Percentiles rank a stretch among this genome's conserved stretches.
phyloP scores from a whole-genome alignment of 768 basidiomycete species.

The Collybia nuda region DNA sequence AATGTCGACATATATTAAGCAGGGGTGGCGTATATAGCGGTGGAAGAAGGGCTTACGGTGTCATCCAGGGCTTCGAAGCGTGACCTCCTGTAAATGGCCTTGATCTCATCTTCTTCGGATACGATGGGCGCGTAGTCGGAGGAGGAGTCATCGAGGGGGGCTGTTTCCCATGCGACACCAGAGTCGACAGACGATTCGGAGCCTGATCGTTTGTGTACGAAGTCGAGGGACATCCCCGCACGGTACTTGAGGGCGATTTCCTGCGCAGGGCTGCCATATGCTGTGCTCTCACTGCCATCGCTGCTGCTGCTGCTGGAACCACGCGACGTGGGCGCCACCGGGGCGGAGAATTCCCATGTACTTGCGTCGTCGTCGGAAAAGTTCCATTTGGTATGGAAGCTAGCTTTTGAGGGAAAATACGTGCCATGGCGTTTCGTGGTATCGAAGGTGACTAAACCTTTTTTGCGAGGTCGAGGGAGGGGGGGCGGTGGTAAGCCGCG shows the following conservation, averaged over 20 bases:
- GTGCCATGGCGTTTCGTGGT: conserved; percentile 31
- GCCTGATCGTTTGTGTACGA: conserved; percentile 13
- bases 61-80: conserved; percentile 33
- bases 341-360: conserved; percentile 35
- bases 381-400: conserved; percentile 18
- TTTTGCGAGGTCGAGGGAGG: neutral
- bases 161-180: conserved; percentile 14
- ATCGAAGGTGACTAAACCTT: conserved; percentile 9
- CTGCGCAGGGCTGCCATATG: conserved; percentile 36
- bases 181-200: conserved; percentile 7
- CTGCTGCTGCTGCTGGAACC: conserved; percentile 23
- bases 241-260: conserved; percentile 36
- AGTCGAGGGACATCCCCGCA: conserved; percentile 27
- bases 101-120: conserved; percentile 17
- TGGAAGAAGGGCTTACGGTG: conserved; percentile 33
- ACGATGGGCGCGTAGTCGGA: conserved; percentile 12
- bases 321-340: conserved; percentile 20
- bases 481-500: neutral
- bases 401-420: conserved; percentile 29
- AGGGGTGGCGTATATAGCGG: neutral
- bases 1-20: conserved; percentile 1
- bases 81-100: conserved; percentile 31
- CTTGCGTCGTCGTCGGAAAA: conserved; percentile 29
- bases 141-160: conserved; percentile 6
- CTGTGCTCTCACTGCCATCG: conserved; percentile 18